phyloP scores from a whole-genome alignment of 495 filamentous ascomycete species.

The Pyrenula aspistea region DNA sequence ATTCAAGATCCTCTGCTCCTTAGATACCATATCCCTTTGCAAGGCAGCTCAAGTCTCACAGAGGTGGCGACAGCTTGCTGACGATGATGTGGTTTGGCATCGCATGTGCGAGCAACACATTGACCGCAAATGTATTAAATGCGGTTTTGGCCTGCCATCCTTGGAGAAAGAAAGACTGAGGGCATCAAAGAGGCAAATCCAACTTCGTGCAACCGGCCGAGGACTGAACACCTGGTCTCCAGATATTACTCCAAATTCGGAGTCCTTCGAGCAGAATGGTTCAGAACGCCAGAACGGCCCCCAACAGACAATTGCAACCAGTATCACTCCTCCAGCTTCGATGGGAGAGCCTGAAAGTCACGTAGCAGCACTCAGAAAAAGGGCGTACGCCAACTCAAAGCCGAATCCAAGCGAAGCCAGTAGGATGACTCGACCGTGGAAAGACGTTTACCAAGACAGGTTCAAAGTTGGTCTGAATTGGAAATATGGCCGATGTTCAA shows the following conservation, averaged over 20 bases:
- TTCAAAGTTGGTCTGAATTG: constrained; percentile 89
- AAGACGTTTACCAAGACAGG: constrained; percentile 81
- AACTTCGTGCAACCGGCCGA: constrained; percentile 47
- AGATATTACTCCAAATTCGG: constrained; percentile 32
- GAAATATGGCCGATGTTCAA: constrained; percentile 83
- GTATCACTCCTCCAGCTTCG: neutral
- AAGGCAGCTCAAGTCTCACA: constrained; percentile 92
- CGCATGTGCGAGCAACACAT: constrained; percentile 99
- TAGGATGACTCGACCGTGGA: constrained; percentile 64
- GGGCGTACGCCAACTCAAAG: neutral
- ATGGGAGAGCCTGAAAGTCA: neutral
- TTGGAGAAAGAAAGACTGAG: constrained; percentile 79
- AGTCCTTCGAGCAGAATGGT: constrained; percentile 3
- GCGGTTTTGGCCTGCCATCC: constrained; percentile 86
- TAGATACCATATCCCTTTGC: constrained; percentile 93
- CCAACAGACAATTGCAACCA: neutral
- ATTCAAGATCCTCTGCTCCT: constrained; percentile 82
- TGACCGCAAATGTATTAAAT: constrained; percentile 91
- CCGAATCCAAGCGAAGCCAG: constrained; percentile 26
- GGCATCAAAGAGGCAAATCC: constrained; percentile 78
- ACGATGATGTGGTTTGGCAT: constrained; percentile 97
- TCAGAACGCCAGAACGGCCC: neutral
- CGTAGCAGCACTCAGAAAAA: neutral
- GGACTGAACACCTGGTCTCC: constrained; percentile 43
- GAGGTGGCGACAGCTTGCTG: constrained; percentile 75